Evolutionary conservation across 495 filamentous ascomycete genomes (phyloP), one percentile per base, ranked within the genome.

Genomic region (Trypethelium eluteriae): DNA sequence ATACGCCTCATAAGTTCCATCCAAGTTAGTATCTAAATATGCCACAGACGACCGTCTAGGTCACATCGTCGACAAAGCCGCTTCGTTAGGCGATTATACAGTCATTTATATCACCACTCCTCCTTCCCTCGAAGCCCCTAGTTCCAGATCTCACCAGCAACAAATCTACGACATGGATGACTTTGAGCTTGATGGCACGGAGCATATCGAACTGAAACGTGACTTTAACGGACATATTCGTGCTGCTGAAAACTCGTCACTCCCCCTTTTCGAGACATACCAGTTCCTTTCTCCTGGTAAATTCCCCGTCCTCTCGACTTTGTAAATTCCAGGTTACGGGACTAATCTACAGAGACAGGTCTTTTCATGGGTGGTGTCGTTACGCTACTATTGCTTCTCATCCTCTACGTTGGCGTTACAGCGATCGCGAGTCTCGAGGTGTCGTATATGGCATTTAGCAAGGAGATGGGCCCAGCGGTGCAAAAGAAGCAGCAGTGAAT

Each of bases 391-490:
- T 82, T 95, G 56, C 71, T 96, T 46, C 77, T 82, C 32, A 91
- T 98, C 69, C 76, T 96, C 18, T 88, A 86, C 71, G 86, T 91
- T 62, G 94, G 85, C 35, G 79, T 98, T 62, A 83, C 73, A 65
- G 91, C 90, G 32, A 78, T 98, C 6, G 78, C 83, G 5, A 92
- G 92, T 67, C 79, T 98, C 46, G 80, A 96, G 76, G 89, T 98
- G 12, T 86, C 89, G 10, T 98, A 98, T 78, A 90, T 88, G 62
- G 92, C 94, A 1, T 98, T 98, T 75, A 92, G 95, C 73, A 96
- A 94, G 82, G 93, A 97, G 75, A 96, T 91, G 79, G 91, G 93
- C 0, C 88, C 91, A 57, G 81, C 84, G 39, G 89, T 86, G 64
- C 90, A 95, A 78, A 96, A 90, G 83, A 96, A 96, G 80, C 84